Evolutionary conservation across 108 stramenopile species (phyloP), one percentile per base, ranked within the genome.

Genomic region (Skeletonema tropicum): DNA sequence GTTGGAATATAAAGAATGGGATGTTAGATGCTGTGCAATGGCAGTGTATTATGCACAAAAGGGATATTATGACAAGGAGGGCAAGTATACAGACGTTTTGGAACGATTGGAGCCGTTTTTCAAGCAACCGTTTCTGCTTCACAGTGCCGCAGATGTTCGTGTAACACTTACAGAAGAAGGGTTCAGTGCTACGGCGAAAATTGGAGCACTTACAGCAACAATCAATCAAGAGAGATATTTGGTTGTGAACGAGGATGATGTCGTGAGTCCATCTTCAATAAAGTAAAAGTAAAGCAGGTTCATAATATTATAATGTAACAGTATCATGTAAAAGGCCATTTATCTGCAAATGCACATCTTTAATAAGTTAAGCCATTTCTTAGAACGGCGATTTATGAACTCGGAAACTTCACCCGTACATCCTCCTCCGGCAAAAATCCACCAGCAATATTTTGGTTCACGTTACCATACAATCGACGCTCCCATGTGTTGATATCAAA

Each of bases 401-500:
- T 92, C 58, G 89, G 78, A 76, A 95, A 92, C 80, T 92, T 90
- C 65, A 95, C 94, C 75, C 91, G 87, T 46, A 91, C 90, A 58
- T 92, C 91, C 61, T 95, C 94, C 76, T 95, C 94, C 63, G 89
- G 74, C 55, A 92, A 79, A 64, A 95, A 95, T 41, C 91, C 90
- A 64, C 68, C 80, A 45, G 90, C 89, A 74, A 95, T 82, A 74
- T 95, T 92, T 72, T 95, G 91, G 71, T 89, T 90, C 82, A 89
- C 89, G 69, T 84, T 95, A 29, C 90, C 89, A 77, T 91, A 95
- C 68, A 92, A 69, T 66, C 91, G 86, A 74, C 91, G 83, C 77
- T 92, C 91, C 94, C 94, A 95, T 68, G 94, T 83, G 73, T 88
- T 91, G 87, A 92, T 90, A 66, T 95, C 94, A 83, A 95, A 95